A percentile compares a stretch with the other conserved stretches of the same genome.
Evolutionary conservation across 2,329 filamentous ascomycete species (phyloP).

Genomic region (Xylaria multiplex): DNA sequence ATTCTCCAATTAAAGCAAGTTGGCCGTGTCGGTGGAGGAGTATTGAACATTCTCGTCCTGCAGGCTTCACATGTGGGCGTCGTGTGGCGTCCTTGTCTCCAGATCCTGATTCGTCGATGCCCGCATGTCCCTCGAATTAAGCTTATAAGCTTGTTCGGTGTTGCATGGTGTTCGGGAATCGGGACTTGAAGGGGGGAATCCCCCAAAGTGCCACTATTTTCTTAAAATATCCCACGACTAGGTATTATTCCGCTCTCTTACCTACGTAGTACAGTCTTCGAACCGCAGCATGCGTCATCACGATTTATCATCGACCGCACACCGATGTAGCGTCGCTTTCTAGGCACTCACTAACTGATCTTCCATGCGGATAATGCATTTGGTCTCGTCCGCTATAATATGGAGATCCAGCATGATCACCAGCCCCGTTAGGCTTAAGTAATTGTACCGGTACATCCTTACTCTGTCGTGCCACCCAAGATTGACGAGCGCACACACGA

Average conservation of each 20-base stretch:
- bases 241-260: constrained; percentile 27
- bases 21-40: constrained; percentile 20
- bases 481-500: constrained; percentile 20
- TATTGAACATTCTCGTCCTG: constrained; percentile 31
- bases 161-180: constrained; percentile 36
- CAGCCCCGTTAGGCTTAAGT: constrained; percentile 1
- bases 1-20: constrained; percentile 17
- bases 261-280: constrained; percentile 2
- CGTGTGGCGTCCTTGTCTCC: constrained; percentile 30
- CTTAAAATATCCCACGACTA: constrained; percentile 34
- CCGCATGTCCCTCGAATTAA: constrained; percentile 38
- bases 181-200: constrained; percentile 29
- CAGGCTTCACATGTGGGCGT: constrained; percentile 34
- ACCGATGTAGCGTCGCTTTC: constrained; percentile 26
- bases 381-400: constrained; percentile 12
- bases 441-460: constrained; percentile 24
- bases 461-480: constrained; percentile 6
- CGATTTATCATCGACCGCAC: constrained; percentile 30
- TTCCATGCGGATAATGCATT: constrained; percentile 33
- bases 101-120: constrained; percentile 28
- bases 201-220: constrained; percentile 31
- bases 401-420: constrained; percentile 25
- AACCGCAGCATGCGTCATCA: constrained; percentile 31
- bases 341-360: constrained; percentile 1
- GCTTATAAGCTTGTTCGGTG: constrained; percentile 39